phyloP scores from a whole-genome alignment of 768 basidiomycete genomes.

The Cyclocybe aegerita region DNA sequence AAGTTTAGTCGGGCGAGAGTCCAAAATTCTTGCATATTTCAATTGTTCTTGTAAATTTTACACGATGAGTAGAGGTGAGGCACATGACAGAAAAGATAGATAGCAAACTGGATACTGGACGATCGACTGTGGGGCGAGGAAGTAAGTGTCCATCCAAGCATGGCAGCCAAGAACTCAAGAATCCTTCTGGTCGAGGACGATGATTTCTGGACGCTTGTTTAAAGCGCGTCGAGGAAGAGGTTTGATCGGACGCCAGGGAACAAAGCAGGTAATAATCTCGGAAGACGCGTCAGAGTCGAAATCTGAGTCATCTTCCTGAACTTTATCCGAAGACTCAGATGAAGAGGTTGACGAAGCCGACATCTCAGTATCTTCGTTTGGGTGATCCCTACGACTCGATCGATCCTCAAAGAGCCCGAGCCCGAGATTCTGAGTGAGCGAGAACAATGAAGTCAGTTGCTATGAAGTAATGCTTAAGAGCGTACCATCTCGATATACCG shows the following conservation, averaged over 20 bases:
- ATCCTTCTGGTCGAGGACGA: conserved; percentile 27
- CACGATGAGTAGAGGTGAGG: neutral
- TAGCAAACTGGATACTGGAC: neutral
- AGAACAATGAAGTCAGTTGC: conserved; percentile 9
- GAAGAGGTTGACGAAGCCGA: conserved; percentile 24
- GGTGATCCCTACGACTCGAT: conserved; percentile 15
- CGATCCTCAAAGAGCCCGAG: conserved; percentile 59
- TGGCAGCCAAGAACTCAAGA: conserved; percentile 2
- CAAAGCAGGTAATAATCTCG: conserved; percentile 40
- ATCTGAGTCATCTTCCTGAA: conserved; percentile 31
- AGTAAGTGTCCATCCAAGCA: neutral
- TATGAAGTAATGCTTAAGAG: conserved; percentile 3
- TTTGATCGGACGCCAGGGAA: conserved; percentile 40
- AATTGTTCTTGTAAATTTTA: neutral
- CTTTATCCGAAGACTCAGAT: conserved; percentile 23
- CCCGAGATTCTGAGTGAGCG: conserved; percentile 53
- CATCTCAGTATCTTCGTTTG: conserved; percentile 29
- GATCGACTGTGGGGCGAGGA: neutral
- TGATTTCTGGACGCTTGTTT: conserved; percentile 24
- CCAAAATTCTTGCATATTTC: too few relatives aligned
- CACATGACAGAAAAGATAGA: too few relatives aligned
- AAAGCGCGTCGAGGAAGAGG: conserved; percentile 44
- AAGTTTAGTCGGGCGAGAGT: too few relatives aligned
- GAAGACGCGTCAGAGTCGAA: conserved; percentile 30
- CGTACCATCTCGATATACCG: conserved; percentile 69